These are phyloP conservation scores for Acorus gramineus DNA, from an alignment of 106 monocot species.

Conservation along the genomic window DNA sequence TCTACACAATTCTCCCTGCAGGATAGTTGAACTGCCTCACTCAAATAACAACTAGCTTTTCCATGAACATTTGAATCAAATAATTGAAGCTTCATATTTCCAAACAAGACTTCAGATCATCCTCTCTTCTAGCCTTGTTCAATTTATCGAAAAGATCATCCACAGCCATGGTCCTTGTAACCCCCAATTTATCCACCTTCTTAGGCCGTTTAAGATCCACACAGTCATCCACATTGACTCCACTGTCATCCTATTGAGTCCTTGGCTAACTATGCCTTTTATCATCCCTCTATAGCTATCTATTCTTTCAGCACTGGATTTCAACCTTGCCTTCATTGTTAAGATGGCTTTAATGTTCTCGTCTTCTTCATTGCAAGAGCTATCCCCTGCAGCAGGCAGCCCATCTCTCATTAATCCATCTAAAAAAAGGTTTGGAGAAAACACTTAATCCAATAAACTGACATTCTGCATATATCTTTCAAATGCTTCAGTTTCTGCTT, in stretches of 20 bases:
- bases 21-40: neutral
- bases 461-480: slow-evolving; percentile 75
- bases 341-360: slow-evolving; percentile 18
- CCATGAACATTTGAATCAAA: slow-evolving; percentile 4
- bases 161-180: slow-evolving; percentile 6
- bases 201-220: slow-evolving; percentile 13
- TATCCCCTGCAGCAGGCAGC: no score
- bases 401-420: neutral
- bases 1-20: no score
- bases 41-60: neutral
- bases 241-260: no score
- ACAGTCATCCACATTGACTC: neutral
- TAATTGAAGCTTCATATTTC: slow-evolving; percentile 14
- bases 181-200: slow-evolving; percentile 4
- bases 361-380: slow-evolving; percentile 2
- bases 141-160: slow-evolving; percentile 20
- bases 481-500: slow-evolving; percentile 80
- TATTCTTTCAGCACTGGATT: slow-evolving; percentile 22
- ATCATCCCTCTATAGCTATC: slow-evolving; percentile 23
- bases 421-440: slow-evolving; percentile 5
- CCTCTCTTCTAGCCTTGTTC: slow-evolving; percentile 18
- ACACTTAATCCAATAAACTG: slow-evolving; percentile 59
- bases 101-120: slow-evolving; percentile 16
- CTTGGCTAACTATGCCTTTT: slow-evolving; percentile 12
- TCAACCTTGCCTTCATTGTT: slow-evolving; percentile 42